Evolutionary conservation across 345 rosid species (phyloP).

Genomic region (Garcia nutans): DNA sequence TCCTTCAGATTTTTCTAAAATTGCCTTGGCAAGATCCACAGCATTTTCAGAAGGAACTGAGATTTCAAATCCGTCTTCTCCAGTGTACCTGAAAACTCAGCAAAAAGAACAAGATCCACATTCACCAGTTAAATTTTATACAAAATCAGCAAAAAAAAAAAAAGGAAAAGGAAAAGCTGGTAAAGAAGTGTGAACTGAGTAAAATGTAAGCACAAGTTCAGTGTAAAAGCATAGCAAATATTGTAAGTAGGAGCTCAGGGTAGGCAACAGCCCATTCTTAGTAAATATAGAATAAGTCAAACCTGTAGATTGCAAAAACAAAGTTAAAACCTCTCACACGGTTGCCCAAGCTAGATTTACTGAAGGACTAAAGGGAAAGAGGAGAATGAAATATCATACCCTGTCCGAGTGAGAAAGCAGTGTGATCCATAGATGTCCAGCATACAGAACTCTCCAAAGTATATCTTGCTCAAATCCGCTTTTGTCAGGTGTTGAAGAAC

Average conservation of each 20-base stretch:
- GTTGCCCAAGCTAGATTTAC: not conserved
- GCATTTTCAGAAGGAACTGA: conserved; percentile 85
- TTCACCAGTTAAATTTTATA: not conserved
- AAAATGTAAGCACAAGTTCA: not conserved
- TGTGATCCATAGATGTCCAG: conserved; percentile 72
- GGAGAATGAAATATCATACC: conserved; percentile 43
- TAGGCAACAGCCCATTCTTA: not conserved
- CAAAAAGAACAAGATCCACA: not conserved
- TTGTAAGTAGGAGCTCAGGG: not conserved
- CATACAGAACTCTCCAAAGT: conserved; percentile 85
- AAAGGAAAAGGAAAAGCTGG: not conserved
- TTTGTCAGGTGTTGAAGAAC: conserved; percentile 86
- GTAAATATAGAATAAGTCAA: not conserved
- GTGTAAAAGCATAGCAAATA: not conserved
- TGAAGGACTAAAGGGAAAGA: not conserved
- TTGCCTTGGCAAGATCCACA: conserved; percentile 85
- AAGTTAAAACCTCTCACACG: not conserved
- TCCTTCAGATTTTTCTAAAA: conserved; percentile 88
- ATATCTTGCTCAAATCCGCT: conserved; percentile 85
- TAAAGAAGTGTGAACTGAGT: not conserved
- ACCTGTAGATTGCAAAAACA: not conserved
- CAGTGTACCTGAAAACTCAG: conserved; percentile 64
- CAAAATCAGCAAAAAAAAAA: not conserved
- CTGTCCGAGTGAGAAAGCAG: conserved; percentile 94
- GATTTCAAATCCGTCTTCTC: conserved; percentile 99